phyloP scores from a whole-genome alignment of 2,329 filamentous ascomycete genomes.

The Laburnicola sp. region DNA sequence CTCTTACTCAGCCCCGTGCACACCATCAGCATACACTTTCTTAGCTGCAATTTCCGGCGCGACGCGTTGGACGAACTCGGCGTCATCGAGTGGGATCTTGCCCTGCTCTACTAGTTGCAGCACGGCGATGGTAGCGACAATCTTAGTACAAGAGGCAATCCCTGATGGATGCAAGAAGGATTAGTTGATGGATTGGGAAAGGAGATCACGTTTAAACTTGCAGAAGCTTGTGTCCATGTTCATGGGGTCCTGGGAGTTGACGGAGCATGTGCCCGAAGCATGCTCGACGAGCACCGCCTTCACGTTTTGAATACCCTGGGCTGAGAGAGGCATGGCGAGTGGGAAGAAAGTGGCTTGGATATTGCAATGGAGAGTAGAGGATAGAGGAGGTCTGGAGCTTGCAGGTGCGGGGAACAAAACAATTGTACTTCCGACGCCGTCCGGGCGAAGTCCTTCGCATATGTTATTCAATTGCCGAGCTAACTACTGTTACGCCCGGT shows the following conservation, averaged over 20 bases:
- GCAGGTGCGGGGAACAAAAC: no score
- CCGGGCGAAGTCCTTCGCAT: no score
- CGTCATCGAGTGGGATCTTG: constrained; percentile 42
- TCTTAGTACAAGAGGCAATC: constrained; percentile 57
- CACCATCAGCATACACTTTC: constrained; percentile 44
- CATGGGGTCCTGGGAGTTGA: constrained; percentile 55
- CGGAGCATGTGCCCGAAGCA: constrained; percentile 48
- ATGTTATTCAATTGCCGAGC: no score
- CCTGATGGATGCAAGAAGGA: constrained; percentile 20
- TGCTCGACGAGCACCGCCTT: constrained; percentile 46
- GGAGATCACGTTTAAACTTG: background rate
- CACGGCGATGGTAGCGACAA: constrained; percentile 38
- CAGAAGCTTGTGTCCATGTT: constrained; percentile 62
- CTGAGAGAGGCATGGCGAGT: constrained; percentile 35
- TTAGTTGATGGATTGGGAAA: background rate
- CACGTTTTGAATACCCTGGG: constrained; percentile 36
- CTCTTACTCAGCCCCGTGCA: constrained; percentile 44
- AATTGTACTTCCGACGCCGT: no score
- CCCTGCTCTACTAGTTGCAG: constrained; percentile 45
- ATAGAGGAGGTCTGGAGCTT: no score
- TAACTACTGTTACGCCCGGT: no score
- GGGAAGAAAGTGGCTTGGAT: background rate
- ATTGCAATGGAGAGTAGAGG: no score
- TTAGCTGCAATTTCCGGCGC: constrained; percentile 46
- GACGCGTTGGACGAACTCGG: constrained; percentile 35